phyloP scores from a whole-genome alignment of 169 alveolate species.

The Eimeria tenella region DNA sequence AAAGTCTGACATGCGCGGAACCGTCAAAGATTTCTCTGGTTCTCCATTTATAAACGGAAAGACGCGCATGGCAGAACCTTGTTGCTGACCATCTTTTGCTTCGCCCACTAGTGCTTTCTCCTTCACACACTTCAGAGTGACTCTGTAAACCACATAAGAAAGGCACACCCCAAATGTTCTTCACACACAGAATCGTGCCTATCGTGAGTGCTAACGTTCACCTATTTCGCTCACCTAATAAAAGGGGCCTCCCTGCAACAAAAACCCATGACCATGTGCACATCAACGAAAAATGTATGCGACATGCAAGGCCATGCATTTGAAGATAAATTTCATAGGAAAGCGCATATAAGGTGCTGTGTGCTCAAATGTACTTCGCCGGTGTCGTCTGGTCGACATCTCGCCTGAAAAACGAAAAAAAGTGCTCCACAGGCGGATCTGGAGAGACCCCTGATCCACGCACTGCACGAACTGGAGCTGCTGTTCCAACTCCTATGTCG shows the following conservation, averaged over 20 bases:
- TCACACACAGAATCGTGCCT: background rate
- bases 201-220: background rate
- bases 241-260: constrained; percentile 48
- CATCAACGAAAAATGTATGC: too few species aligned
- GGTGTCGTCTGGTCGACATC: constrained; percentile 14
- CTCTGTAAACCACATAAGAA: constrained; percentile 3
- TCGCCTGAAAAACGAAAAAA: constrained; percentile 37
- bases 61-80: constrained; percentile 41
- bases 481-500: constrained; percentile 29
- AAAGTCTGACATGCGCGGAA: constrained; percentile 60
- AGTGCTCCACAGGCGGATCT: background rate
- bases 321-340: too few species aligned
- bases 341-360: too few species aligned
- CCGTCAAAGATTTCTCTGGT: constrained; percentile 11
- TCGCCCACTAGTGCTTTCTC: constrained; percentile 14
- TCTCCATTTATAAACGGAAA: constrained; percentile 52
- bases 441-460: background rate
- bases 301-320: too few species aligned
- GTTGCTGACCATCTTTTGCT: constrained; percentile 3
- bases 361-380: background rate
- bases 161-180: background rate
- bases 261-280: background rate
- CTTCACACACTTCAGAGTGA: constrained; percentile 29
- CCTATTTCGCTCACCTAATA: constrained; percentile 9
- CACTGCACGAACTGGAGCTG: background rate